Percentiles rank a stretch among this genome's conserved stretches.
phyloP scores from a whole-genome alignment of 176 grass and related monocot species.

The Cocos nucifera region DNA sequence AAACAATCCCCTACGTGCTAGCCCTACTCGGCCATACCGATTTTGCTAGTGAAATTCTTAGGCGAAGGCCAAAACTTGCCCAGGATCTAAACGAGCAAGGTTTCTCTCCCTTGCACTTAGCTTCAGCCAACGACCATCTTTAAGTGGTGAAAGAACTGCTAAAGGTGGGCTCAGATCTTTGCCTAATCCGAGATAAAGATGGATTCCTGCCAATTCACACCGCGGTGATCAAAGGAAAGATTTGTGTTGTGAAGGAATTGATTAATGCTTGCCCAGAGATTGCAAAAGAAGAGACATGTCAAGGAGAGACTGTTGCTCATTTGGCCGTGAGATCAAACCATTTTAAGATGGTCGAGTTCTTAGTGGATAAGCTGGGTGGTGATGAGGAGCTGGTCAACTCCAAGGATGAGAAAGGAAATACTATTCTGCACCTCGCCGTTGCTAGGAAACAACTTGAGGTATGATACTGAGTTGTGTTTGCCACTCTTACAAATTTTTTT shows the following conservation, averaged over 20 bases:
- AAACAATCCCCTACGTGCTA: slow-evolving; percentile 20
- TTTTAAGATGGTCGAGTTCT: not conserved
- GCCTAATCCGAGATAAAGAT: slow-evolving; percentile 7
- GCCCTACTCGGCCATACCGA: slow-evolving; percentile 7
- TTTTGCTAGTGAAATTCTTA: slow-evolving; percentile 8
- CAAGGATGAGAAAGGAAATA: slow-evolving; percentile 14
- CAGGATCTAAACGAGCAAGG: slow-evolving; percentile 1
- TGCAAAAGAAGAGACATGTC: not conserved
- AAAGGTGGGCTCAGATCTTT: not conserved
- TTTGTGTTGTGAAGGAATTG: not conserved
- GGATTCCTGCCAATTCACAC: slow-evolving; percentile 7
- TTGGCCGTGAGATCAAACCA: slow-evolving; percentile 10
- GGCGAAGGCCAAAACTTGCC: not conserved
- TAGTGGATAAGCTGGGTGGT: not conserved
- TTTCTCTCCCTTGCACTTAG: slow-evolving; percentile 12
- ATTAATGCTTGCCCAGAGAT: not conserved
- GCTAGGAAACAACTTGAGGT: not conserved
- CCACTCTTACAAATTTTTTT: not conserved
- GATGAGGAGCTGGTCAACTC: not conserved
- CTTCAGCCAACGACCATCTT: slow-evolving; percentile 9
- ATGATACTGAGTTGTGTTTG: not conserved
- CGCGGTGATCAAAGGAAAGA: slow-evolving; percentile 7
- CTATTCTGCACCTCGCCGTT: slow-evolving; percentile 12
- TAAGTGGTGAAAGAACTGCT: not conserved
- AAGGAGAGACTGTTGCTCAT: slow-evolving; percentile 7